Conservation (phyloP, 1,284 basidiomycete species). For the Ustilago hordei region DNA sequence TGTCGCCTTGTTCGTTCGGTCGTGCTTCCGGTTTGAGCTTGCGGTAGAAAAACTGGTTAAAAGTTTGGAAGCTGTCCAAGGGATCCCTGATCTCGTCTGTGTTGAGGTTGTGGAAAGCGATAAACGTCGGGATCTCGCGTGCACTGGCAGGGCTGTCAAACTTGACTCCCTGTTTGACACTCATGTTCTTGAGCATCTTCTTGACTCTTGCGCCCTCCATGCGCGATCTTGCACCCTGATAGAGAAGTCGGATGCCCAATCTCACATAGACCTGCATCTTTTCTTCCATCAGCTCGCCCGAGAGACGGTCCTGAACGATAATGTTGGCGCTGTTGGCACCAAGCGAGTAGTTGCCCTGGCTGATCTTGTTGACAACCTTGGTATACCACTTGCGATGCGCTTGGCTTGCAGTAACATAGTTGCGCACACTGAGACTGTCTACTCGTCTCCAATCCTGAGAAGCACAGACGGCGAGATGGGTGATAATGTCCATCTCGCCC, state of each 20-base stretch:
- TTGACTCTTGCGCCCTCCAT: slow-evolving; percentile 90
- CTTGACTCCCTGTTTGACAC: slow-evolving; percentile 93
- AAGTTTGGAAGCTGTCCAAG: slow-evolving; percentile 83
- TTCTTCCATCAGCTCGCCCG: slow-evolving; percentile 93
- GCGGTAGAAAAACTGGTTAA: slow-evolving; percentile 92
- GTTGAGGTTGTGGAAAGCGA: slow-evolving; percentile 89
- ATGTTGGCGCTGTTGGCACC: slow-evolving; percentile 95
- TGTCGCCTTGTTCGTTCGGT: slow-evolving; percentile 79
- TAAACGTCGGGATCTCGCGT: slow-evolving; percentile 85
- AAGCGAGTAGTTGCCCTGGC: slow-evolving; percentile 82
- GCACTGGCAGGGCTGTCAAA: slow-evolving; percentile 88
- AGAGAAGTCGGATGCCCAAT: slow-evolving; percentile 88
- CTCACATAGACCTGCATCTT: slow-evolving; percentile 97
- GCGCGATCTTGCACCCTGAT: slow-evolving; percentile 87
- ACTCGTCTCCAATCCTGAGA: slow-evolving; percentile 91
- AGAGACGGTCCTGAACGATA: slow-evolving; percentile 75
- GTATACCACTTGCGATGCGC: slow-evolving; percentile 97
- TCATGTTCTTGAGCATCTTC: slow-evolving; percentile 86
- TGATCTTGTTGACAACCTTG: slow-evolving; percentile 83
- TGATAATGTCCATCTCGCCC: slow-evolving; percentile 91
- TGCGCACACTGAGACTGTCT: slow-evolving; percentile 78
- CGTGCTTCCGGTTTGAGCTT: slow-evolving; percentile 87
- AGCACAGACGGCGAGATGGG: slow-evolving; percentile 85
- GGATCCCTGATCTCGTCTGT: slow-evolving; percentile 85
- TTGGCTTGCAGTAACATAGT: slow-evolving; percentile 93